A percentile compares a stretch with the other conserved stretches of the same genome.
Evolutionary conservation across 371 early-diverging fungal genomes (phyloP).

Genomic region (Chytridium lagenaria): DNA sequence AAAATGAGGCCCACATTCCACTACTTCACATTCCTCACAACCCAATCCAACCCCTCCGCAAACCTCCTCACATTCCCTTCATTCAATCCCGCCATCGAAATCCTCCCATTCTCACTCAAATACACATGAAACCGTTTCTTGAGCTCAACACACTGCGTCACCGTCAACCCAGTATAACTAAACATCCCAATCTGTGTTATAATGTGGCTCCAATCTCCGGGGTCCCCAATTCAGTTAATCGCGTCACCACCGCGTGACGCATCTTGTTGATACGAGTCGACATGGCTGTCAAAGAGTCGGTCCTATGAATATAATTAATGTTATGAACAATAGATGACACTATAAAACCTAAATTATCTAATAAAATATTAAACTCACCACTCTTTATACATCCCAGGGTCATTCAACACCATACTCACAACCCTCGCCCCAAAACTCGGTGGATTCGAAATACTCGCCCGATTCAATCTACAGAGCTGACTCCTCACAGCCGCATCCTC

Average conservation of each 20-base stretch:
- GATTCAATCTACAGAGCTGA: conserved; percentile 82
- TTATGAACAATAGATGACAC: neutral
- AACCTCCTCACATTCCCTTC: conserved; percentile 83
- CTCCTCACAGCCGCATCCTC: conserved; percentile 67
- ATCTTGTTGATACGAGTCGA: conserved; percentile 86
- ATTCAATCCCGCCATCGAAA: conserved; percentile 94
- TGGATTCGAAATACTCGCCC: conserved; percentile 88
- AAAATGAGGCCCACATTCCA: too few species aligned
- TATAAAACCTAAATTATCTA: neutral
- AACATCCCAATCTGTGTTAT: conserved; percentile 97
- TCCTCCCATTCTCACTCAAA: conserved; percentile 91
- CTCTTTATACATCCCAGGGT: conserved; percentile 75
- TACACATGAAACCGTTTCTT: conserved; percentile 89
- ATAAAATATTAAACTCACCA: conserved; percentile 65
- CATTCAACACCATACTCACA: conserved; percentile 82
- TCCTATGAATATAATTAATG: conserved; percentile 41
- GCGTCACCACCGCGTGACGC: conserved; percentile 74
- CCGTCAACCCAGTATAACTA: conserved; percentile 85
- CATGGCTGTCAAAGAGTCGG: conserved; percentile 78
- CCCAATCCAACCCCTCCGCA: conserved; percentile 63
- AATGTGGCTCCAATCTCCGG: conserved; percentile 95
- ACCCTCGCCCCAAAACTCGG: conserved; percentile 90
- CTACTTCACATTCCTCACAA: conserved; percentile 45
- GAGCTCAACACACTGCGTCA: conserved; percentile 68
- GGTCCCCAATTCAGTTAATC: conserved; percentile 76